Conservation (phyloP, 1,139 yeast genomes). For the Protomyces inouyei region DNA sequence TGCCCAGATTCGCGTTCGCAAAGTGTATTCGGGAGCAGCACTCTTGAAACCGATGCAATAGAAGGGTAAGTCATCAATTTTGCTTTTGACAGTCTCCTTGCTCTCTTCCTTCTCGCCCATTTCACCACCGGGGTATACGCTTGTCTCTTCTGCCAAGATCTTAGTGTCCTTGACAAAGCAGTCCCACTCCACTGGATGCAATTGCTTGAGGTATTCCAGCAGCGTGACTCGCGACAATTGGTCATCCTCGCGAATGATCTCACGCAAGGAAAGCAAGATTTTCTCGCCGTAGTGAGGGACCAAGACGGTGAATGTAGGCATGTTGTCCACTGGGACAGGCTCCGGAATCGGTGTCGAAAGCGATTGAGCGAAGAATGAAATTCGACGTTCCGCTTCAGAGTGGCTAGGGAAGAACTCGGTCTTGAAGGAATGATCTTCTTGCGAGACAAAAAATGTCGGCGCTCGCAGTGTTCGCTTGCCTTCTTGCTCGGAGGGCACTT, state of each 20-base stretch:
- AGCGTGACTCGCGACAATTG: conserved; percentile 96
- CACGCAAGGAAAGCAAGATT: conserved; percentile 88
- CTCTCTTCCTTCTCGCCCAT: conserved; percentile 53
- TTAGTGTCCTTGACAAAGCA: conserved; percentile 98
- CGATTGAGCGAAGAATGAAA: conserved; percentile 97
- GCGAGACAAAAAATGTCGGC: conserved; percentile 96
- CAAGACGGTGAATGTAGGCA: conserved; percentile 97
- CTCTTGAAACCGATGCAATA: conserved; percentile 99
- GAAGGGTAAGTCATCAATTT: conserved; percentile 96
- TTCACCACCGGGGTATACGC: conserved; percentile 57
- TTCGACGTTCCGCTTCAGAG: conserved; percentile 98
- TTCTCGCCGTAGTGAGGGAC: conserved; percentile 98
- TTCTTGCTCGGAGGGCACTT: conserved; percentile 92
- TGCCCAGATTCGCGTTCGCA: conserved; percentile 99
- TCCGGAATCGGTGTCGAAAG: conserved; percentile 97
- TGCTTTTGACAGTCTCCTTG: conserved; percentile 66
- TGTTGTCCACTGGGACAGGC: conserved; percentile 96
- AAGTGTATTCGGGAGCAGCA: conserved; percentile 98
- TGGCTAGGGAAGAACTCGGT: conserved; percentile 94
- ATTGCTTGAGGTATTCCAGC: conserved; percentile 91
- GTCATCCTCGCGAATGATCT: conserved; percentile 97
- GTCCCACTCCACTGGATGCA: conserved; percentile 99
- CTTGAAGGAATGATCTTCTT: conserved; percentile 90
- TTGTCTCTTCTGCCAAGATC: conserved; percentile 96
- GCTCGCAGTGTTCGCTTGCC: conserved; percentile 98